phyloP scores from a whole-genome alignment of 768 basidiomycete genomes.

The Hebeloma cylindrosporum region DNA sequence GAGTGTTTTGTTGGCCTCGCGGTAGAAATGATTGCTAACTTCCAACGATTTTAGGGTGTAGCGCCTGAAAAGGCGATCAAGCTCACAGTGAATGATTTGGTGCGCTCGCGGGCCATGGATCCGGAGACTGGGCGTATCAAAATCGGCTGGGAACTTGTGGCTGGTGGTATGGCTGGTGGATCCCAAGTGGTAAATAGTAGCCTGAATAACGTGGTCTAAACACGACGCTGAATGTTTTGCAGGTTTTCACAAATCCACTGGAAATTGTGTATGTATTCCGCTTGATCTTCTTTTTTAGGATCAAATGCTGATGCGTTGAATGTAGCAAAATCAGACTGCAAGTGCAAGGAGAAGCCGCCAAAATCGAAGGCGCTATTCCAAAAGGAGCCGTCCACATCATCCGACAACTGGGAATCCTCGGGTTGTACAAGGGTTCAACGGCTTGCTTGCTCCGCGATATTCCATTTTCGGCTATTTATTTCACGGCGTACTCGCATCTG shows the following conservation, averaged over 20 bases:
- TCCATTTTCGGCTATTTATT: conserved; percentile 95
- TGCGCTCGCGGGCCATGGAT: conserved; percentile 82
- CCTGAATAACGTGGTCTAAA: background rate
- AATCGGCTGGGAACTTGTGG: conserved; percentile 85
- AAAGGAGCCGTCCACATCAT: conserved; percentile 92
- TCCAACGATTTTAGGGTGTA: conserved; percentile 68
- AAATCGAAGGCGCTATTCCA: conserved; percentile 74
- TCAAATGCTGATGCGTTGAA: conserved; percentile 10
- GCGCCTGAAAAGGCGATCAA: conserved; percentile 99
- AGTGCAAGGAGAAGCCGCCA: conserved; percentile 94
- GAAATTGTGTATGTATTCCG: conserved; percentile 78
- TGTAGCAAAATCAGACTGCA: conserved; percentile 89
- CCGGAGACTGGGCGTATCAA: conserved; percentile 95
- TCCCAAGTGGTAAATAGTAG: conserved; percentile 87
- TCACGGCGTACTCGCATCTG: conserved; percentile 84
- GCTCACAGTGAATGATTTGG: conserved; percentile 91
- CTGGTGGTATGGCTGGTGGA: conserved; percentile 92
- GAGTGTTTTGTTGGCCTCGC: conserved; percentile 77
- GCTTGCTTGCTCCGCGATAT: conserved; percentile 95
- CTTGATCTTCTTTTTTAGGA: conserved; percentile 4
- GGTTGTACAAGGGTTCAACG: conserved; percentile 89
- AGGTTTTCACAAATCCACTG: conserved; percentile 97
- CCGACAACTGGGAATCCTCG: conserved; percentile 87
- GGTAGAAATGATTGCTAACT: conserved; percentile 96
- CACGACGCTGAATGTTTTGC: conserved; percentile 10